Percentiles rank a stretch among this genome's conserved stretches.
These are phyloP conservation scores for Batrachochytrium dendrobatidis DNA, from an alignment of 371 early-diverging fungal genomes.

Conservation along the genomic window DNA sequence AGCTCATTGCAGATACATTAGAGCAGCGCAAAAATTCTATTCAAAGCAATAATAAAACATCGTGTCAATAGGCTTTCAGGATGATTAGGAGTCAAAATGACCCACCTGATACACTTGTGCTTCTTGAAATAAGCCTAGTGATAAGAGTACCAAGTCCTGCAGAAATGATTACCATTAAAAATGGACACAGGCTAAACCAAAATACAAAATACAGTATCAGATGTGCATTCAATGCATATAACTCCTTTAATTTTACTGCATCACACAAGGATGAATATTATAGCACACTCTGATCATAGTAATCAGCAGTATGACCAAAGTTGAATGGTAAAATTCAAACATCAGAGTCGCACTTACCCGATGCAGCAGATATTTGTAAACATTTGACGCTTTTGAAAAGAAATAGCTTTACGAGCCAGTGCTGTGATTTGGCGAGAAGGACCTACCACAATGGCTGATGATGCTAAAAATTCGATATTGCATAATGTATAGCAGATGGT, in stretches of 20 bases:
- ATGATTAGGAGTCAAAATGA: not conserved
- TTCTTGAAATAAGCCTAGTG: slow-evolving; percentile 10
- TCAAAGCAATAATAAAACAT: not conserved
- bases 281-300: no score
- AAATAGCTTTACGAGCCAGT: slow-evolving; percentile 43
- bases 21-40: slow-evolving; percentile 30
- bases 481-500: no score
- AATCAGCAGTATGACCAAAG: no score
- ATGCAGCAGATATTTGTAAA: slow-evolving; percentile 62
- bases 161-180: slow-evolving; percentile 30
- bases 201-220: slow-evolving; percentile 5
- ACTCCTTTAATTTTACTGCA: no score
- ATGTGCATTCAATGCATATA: no score
- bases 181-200: slow-evolving; percentile 33
- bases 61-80: not conserved
- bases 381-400: slow-evolving; percentile 57
- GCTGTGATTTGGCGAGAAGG: slow-evolving; percentile 11
- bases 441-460: not conserved
- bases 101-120: not conserved
- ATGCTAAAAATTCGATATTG: no score
- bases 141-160: slow-evolving; percentile 26
- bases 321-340: no score
- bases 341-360: slow-evolving; percentile 14
- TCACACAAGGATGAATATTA: no score
- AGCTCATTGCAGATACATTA: slow-evolving; percentile 18